Evolutionary conservation across 2,329 filamentous ascomycete genomes (phyloP), one percentile per base, ranked within the genome.

Genomic region (Knufia fluminis): DNA sequence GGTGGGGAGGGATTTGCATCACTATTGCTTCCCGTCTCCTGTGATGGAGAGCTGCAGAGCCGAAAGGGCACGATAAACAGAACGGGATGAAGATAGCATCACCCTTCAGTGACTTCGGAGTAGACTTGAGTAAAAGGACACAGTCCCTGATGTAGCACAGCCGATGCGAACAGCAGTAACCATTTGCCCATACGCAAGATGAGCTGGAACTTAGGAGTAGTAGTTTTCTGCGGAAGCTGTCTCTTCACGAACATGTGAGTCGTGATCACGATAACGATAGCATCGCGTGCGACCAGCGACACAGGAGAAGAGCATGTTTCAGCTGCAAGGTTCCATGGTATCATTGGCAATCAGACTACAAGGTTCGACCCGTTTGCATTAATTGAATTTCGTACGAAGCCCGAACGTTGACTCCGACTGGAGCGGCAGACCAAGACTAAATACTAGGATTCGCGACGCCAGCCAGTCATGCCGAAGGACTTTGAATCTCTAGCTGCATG

Each of bases 341-440:
- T n/a, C 38, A 45, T 45, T 45, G 42, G 42, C 42, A 45, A 45
- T 33, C 16, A 16, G 42, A 33, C 28, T 26, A 20, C 22, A 14
- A 45, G 23, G 42, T n/a, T n/a, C n/a, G n/a, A n/a, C n/a, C n/a
- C n/a, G n/a, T n/a, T n/a, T 45, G 33, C 24, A 3, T 20, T 28
- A 22, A 44, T 44, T 22, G 28, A 44, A 26, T 7, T 17, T 31
- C 14, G 28, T 33, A 32, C 24, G 28, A 45, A 19, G 3, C 16
- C 19, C 4, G 24, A 20, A 17, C 17, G 19, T 43, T 23, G 20
- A n/a, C n/a, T 26, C 7, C 33, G 24, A 45, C 42, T 45, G 42
- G 42, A 32, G 42, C 26, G 42, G 26, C 14, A 32, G 10, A 45
- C 14, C 10, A 31, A 19, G 28, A 33, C 42, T 45, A 32, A 33